These are phyloP conservation scores for Mediolabrus comicus DNA, from an alignment of 108 stramenopile species.

Conservation along the genomic window DNA sequence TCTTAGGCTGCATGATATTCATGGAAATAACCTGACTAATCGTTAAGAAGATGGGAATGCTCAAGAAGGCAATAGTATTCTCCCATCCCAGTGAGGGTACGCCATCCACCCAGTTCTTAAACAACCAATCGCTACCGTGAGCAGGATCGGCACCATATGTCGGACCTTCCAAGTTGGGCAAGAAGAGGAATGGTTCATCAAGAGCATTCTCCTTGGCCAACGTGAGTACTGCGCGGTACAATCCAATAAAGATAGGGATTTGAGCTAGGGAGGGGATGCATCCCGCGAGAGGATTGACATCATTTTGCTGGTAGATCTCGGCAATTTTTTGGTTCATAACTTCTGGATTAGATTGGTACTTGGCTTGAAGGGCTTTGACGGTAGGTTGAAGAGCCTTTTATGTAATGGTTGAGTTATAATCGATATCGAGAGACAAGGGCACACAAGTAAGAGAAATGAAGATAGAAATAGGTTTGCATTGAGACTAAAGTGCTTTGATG, in stretches of 20 bases:
- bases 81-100: constrained; percentile 93
- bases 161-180: constrained; percentile 96
- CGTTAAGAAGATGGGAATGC: constrained; percentile 83
- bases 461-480: neutral
- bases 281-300: constrained; percentile 94
- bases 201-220: constrained; percentile 87
- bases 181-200: constrained; percentile 93
- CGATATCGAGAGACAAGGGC: neutral
- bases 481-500: neutral
- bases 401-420: neutral
- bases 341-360: constrained; percentile 93
- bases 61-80: constrained; percentile 85
- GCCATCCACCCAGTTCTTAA: constrained; percentile 76
- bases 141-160: constrained; percentile 92
- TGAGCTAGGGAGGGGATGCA: constrained; percentile 92
- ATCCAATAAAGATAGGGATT: constrained; percentile 96
- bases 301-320: constrained; percentile 88
- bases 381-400: constrained; percentile 79
- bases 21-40: constrained; percentile 87
- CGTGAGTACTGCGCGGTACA: constrained; percentile 92
- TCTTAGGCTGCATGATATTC: constrained; percentile 84
- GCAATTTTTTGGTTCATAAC: constrained; percentile 95
- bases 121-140: constrained; percentile 87
- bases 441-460: neutral
- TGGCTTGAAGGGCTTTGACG: constrained; percentile 90